These are phyloP conservation scores for Pleurotus platypus DNA, from an alignment of 768 basidiomycete species.

Conservation along the genomic window DNA sequence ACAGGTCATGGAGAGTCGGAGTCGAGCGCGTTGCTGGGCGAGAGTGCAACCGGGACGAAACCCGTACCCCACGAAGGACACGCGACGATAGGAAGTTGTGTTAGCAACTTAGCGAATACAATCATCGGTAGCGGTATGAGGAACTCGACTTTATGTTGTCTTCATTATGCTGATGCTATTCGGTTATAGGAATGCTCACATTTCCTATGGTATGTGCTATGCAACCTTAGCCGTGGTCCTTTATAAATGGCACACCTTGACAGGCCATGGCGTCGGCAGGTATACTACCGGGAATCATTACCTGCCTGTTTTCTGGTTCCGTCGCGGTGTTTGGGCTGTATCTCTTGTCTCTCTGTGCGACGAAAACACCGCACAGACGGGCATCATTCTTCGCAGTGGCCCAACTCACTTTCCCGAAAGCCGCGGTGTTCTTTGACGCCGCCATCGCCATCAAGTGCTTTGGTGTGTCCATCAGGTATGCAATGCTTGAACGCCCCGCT, in stretches of 20 bases:
- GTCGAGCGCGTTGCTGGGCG: conserved; percentile 58
- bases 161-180: not conserved
- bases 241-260: not conserved
- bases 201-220: conserved; percentile 66
- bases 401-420: conserved; percentile 84
- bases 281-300: conserved; percentile 84
- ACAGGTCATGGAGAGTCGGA: conserved; percentile 49
- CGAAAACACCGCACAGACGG: conserved; percentile 65
- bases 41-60: conserved; percentile 21
- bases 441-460: conserved; percentile 97
- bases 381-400: conserved; percentile 84
- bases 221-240: not conserved
- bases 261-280: conserved; percentile 91
- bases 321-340: conserved; percentile 86
- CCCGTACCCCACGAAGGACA: conserved; percentile 48
- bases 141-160: not conserved
- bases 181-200: conserved; percentile 72
- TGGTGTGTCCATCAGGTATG: conserved; percentile 88
- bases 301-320: conserved; percentile 76
- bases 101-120: conserved; percentile 84
- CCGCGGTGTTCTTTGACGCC: conserved; percentile 85
- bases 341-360: conserved; percentile 81
- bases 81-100: conserved; percentile 63
- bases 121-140: conserved; percentile 85
- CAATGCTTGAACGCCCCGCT: conserved; percentile 2